Evolutionary conservation across 345 rosid species (phyloP).

Genomic region (Citrus maxima): DNA sequence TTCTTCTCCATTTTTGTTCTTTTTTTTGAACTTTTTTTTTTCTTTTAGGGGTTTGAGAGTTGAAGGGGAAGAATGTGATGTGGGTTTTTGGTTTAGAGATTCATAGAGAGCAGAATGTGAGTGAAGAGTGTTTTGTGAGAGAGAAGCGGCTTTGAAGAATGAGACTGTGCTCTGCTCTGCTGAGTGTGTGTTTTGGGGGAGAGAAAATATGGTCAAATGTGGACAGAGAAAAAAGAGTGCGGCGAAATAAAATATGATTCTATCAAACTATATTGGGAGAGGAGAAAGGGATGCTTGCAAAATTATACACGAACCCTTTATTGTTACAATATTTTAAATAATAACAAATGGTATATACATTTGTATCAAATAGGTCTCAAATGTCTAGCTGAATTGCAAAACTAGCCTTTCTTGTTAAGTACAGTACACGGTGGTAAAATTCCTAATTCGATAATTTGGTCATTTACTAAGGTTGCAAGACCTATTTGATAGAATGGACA

Average conservation of each 20-base stretch:
- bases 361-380: neutral
- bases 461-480: neutral
- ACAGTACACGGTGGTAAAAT: neutral
- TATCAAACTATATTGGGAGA: neutral
- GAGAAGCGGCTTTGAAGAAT: neutral
- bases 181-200: neutral
- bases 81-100: neutral
- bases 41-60: neutral
- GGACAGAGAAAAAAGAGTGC: neutral
- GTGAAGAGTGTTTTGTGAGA: neutral
- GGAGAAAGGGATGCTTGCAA: neutral
- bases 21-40: neutral
- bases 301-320: neutral
- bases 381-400: too few relatives aligned
- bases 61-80: neutral
- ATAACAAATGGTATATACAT: neutral
- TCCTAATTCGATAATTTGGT: neutral
- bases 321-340: too few relatives aligned
- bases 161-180: neutral
- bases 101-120: neutral
- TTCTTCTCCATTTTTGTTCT: constrained; percentile 67
- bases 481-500: neutral
- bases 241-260: neutral
- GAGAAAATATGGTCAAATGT: neutral
- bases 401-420: neutral